A percentile compares a stretch with the other conserved stretches of the same genome.
Evolutionary conservation across 306 rosid genomes (phyloP).

Genomic region (Medicago ruthenica): DNA sequence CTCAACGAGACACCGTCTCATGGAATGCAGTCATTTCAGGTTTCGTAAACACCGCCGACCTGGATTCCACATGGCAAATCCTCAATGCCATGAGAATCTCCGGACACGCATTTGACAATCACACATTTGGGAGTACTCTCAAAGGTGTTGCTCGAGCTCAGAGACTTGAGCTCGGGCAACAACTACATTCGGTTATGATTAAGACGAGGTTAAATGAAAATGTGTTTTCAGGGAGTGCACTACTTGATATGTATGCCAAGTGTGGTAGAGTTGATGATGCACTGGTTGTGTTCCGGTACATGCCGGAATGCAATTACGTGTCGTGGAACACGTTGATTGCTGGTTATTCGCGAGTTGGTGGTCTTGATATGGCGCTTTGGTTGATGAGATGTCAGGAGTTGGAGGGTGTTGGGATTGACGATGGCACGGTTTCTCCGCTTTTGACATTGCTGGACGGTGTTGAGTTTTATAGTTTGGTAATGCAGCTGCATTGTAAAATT

Average conservation of each 20-base stretch:
- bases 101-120: constrained; percentile 57
- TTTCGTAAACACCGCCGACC: constrained; percentile 47
- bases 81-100: constrained; percentile 58
- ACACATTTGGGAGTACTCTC: constrained; percentile 76
- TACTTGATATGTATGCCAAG: constrained; percentile 88
- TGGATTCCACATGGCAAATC: constrained; percentile 50
- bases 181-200: constrained; percentile 64
- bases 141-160: constrained; percentile 62
- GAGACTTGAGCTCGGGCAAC: constrained; percentile 55
- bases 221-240: constrained; percentile 72
- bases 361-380: constrained; percentile 53
- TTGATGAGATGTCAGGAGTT: constrained; percentile 59
- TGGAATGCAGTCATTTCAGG: constrained; percentile 84
- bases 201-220: constrained; percentile 61
- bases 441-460: constrained; percentile 68
- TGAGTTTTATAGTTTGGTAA: constrained; percentile 47
- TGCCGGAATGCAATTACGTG: constrained; percentile 61
- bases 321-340: constrained; percentile 85
- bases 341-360: constrained; percentile 64
- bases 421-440: constrained; percentile 79
- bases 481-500: constrained; percentile 72
- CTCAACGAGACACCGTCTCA: constrained; percentile 67
- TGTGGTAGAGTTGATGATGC: constrained; percentile 78
- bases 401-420: constrained; percentile 67
- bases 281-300: constrained; percentile 44